Conservation (phyloP, 2,329 filamentous ascomycete species). For the Fusarium papillatum region DNA sequence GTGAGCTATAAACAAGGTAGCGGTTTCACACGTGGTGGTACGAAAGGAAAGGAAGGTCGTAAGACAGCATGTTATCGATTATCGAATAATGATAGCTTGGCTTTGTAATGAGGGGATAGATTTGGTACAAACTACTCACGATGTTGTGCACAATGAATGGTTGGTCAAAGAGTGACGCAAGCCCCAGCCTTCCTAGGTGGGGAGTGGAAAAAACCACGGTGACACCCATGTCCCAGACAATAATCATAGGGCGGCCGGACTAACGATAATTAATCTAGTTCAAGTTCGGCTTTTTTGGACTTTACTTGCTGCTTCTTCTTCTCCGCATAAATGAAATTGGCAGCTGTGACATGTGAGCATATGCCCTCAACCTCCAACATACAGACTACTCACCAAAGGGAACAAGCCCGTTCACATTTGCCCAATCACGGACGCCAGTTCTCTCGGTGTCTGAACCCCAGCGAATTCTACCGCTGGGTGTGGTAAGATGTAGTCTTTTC, state of each 20-base stretch:
- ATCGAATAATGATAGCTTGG: neutral
- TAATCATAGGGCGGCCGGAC: neutral
- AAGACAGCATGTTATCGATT: neutral
- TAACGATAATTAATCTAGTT: neutral
- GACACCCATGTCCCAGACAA: neutral
- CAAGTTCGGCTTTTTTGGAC: neutral
- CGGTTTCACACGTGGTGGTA: neutral
- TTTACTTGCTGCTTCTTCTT: conserved; percentile 30
- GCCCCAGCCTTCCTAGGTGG: neutral
- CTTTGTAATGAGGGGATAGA: neutral
- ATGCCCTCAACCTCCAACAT: neutral
- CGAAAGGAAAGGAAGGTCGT: neutral
- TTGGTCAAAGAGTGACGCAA: neutral
- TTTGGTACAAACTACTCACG: neutral
- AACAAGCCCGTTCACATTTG: conserved; percentile 32
- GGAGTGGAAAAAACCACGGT: neutral
- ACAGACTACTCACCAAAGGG: conserved; percentile 29
- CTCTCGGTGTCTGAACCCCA: conserved; percentile 32
- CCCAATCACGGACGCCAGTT: conserved; percentile 38
- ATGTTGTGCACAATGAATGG: neutral
- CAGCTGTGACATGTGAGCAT: conserved; percentile 25
- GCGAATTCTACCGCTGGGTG: conserved; percentile 30
- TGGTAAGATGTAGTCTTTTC: conserved; percentile 24
- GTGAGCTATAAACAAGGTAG: neutral
- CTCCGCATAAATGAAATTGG: conserved; percentile 40